Percentiles rank a stretch among this genome's conserved stretches.
These are phyloP conservation scores for Vitis hybrid DNA, from an alignment of 177 flowering plant genomes.

Conservation along the genomic window DNA sequence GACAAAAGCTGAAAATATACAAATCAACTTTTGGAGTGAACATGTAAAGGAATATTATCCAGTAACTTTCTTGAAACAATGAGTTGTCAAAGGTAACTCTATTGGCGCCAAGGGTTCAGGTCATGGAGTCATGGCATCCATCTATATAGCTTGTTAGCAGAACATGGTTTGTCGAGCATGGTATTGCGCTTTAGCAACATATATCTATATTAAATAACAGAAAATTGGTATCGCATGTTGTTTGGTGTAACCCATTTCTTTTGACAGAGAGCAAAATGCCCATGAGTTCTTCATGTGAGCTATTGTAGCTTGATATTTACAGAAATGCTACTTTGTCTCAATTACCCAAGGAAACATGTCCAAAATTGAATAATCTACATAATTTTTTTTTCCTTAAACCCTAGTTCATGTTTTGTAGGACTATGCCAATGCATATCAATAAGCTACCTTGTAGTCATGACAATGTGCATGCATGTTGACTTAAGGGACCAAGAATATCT, in stretches of 20 bases:
- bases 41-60: slow-evolving; percentile 9
- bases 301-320: slow-evolving; percentile 1
- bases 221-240: background rate
- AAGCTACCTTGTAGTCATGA: too few relatives aligned
- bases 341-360: background rate
- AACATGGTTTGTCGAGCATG: slow-evolving; percentile 1
- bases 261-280: background rate
- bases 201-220: slow-evolving; percentile 6
- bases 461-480: too few relatives aligned
- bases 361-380: background rate
- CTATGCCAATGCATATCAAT: background rate
- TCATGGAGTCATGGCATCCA: slow-evolving; percentile 24
- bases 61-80: slow-evolving; percentile 1
- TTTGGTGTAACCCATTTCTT: slow-evolving; percentile 6
- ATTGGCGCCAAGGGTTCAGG: slow-evolving; percentile 19
- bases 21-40: slow-evolving; percentile 2
- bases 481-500: too few relatives aligned
- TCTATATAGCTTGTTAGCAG: slow-evolving; percentile 4
- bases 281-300: slow-evolving; percentile 13
- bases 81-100: slow-evolving; percentile 1
- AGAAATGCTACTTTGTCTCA: background rate
- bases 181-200: slow-evolving; percentile 6
- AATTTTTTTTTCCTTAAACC: background rate
- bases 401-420: slow-evolving; percentile 3
- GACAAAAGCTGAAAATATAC: slow-evolving; percentile 27